phyloP scores from a whole-genome alignment of 2,329 filamentous ascomycete species.

The Coniella lustricola region DNA sequence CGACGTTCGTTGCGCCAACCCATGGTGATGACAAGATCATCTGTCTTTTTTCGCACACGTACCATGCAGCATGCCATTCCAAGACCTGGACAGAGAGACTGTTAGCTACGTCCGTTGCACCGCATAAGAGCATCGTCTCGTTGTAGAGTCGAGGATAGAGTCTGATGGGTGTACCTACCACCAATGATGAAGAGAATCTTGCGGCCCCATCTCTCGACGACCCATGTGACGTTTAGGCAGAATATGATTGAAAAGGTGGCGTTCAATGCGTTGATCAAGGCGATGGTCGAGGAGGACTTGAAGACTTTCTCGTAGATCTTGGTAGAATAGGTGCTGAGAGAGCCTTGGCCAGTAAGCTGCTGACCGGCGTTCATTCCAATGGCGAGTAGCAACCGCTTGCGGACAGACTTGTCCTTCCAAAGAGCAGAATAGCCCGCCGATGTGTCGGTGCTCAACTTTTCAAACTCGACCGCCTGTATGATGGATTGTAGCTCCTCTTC shows the following conservation, averaged over 20 bases:
- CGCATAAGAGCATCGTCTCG: background rate
- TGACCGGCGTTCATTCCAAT: conserved; percentile 64
- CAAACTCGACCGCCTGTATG: conserved; percentile 62
- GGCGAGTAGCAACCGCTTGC: conserved; percentile 59
- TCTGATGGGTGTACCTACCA: conserved; percentile 26
- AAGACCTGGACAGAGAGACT: conserved; percentile 22
- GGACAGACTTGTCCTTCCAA: conserved; percentile 62
- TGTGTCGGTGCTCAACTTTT: conserved; percentile 59
- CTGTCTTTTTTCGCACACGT: background rate
- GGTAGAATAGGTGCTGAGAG: conserved; percentile 66
- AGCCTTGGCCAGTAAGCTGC: conserved; percentile 68
- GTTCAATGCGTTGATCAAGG: conserved; percentile 68
- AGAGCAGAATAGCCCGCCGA: conserved; percentile 56
- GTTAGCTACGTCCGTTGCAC: background rate
- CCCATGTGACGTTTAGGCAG: conserved; percentile 67
- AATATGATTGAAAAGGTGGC: conserved; percentile 67
- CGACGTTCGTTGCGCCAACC: too few relatives aligned
- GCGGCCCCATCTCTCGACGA: conserved; percentile 63
- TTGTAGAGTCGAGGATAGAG: background rate
- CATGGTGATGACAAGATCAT: background rate
- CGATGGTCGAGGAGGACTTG: conserved; percentile 49
- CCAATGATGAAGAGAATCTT: conserved; percentile 64
- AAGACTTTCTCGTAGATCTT: conserved; percentile 68
- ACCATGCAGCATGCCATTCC: conserved; percentile 65
- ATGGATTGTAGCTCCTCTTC: conserved; percentile 60